Evolutionary conservation across 73 alveolate species (phyloP), one percentile per base, ranked within the genome.

Genomic region (Paramecium octaurelia): DNA sequence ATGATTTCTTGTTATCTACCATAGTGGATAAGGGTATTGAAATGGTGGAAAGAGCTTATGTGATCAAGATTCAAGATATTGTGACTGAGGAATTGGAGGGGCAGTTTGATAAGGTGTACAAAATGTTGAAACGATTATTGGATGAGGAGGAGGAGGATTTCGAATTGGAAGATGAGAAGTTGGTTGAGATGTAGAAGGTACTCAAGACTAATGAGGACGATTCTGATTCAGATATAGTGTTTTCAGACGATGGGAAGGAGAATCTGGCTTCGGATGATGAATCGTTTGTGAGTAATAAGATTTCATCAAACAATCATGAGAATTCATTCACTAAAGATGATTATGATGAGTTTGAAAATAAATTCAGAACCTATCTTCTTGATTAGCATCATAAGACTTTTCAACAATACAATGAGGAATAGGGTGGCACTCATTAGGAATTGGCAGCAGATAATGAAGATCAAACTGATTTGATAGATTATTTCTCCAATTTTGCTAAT

Each of bases 191-290:
- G 57, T 31, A 80, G 34, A 80, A 31, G 21, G 43, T 80, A 44
- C 46, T 31, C 2, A 48, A 40, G 16, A 42, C 46, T 11, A 27
- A 80, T 43, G 91, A 80, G 10, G 91, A 80, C 44, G 91, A 80
- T 80, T 80, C 91, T 14, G 91, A 80, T 48, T 80, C 91, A 23
- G 91, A 80, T 44, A 80, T 80, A 20, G 57, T 80, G 12, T 80
- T 80, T 46, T 80, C 91, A 11, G 91, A 80, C 44, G 91, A 42
- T 44, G 46, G 57, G 8, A 42, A 80, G 18, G 91, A 80, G 31
- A 80, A 80, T 80, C 36, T 80, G 18, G 91, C 91, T 6, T 44
- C 76, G n/a, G 91, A 80, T 80, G 91, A 80, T 48, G 91, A 80
- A 80, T 80, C 91, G 6, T 21, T 44, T 80, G 43, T 23, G 3